Percentiles rank a stretch among this genome's conserved stretches.
phyloP scores from a whole-genome alignment of 352 stramenopile species.

The Globisporangium ultimum region DNA sequence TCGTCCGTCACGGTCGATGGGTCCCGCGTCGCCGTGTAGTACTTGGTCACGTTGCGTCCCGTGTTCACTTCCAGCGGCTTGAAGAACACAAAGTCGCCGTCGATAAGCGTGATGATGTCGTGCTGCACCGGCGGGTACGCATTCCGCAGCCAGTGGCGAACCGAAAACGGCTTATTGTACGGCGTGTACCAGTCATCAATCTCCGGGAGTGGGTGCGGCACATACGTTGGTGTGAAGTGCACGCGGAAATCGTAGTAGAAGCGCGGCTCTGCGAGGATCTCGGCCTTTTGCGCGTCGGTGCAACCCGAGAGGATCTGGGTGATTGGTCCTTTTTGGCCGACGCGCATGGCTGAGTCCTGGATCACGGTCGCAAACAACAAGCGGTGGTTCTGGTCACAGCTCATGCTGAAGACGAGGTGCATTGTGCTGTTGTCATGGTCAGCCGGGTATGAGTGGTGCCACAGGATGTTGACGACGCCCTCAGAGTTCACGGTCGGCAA shows the following conservation, averaged over 20 bases:
- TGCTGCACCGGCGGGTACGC: conserved; percentile 21
- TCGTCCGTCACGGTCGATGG: conserved; percentile 8
- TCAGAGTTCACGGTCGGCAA: neutral
- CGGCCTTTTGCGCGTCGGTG: conserved; percentile 7
- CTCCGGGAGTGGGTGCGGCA: conserved; percentile 13
- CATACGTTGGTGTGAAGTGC: conserved; percentile 23
- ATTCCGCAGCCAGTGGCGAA: conserved; percentile 25
- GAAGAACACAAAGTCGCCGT: conserved; percentile 17
- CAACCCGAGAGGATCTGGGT: conserved; percentile 29
- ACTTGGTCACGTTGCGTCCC: conserved; percentile 12
- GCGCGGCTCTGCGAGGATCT: conserved; percentile 10
- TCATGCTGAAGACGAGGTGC: conserved; percentile 27
- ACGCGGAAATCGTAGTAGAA: conserved; percentile 27
- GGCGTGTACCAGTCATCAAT: conserved; percentile 20
- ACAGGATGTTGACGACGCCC: neutral
- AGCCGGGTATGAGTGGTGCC: conserved; percentile 4
- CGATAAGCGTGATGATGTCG: conserved; percentile 20
- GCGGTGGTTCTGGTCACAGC: conserved; percentile 20
- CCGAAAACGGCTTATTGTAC: conserved; percentile 26
- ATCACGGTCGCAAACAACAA: conserved; percentile 17
- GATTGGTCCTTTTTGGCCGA: conserved; percentile 22
- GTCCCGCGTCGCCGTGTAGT: conserved; percentile 14
- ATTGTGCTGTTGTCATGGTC: conserved; percentile 15
- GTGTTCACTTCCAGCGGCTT: conserved; percentile 20
- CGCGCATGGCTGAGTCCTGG: conserved; percentile 19